phyloP scores from a whole-genome alignment of 257 asterid genomes.

The Pogostemon cablin region DNA sequence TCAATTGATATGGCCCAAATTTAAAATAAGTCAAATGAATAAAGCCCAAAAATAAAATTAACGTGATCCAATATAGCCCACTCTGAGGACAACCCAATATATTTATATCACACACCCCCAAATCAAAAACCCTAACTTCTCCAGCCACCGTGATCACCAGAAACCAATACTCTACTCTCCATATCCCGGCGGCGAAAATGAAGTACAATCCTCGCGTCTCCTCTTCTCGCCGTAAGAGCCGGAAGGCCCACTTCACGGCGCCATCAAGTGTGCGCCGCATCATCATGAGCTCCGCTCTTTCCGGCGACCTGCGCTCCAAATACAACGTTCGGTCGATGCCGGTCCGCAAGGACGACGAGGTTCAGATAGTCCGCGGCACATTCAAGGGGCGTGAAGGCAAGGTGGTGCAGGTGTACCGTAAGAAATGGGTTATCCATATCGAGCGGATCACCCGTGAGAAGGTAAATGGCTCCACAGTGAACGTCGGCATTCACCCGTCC shows the following conservation, averaged over 20 bases:
- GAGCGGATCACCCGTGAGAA: constrained; percentile 87
- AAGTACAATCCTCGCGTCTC: constrained; percentile 79
- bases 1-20: neutral
- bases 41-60: constrained; percentile 9
- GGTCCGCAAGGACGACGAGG: constrained; percentile 89
- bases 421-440: constrained; percentile 92
- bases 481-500: constrained; percentile 77
- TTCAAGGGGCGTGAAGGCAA: constrained; percentile 92
- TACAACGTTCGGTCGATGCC: constrained; percentile 83
- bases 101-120: neutral
- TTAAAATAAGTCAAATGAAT: neutral
- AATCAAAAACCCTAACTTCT: constrained; percentile 32
- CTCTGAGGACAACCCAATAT: neutral
- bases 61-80: neutral
- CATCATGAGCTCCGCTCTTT: constrained; percentile 77
- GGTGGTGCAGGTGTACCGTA: constrained; percentile 82
- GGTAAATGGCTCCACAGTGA: constrained; percentile 84
- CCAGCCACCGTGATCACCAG: neutral
- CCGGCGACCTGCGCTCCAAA: constrained; percentile 66
- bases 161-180: neutral
- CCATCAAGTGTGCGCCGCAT: constrained; percentile 89
- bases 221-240: constrained; percentile 83
- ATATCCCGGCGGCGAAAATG: constrained; percentile 51
- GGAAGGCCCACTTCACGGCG: constrained; percentile 93
- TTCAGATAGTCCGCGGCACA: constrained; percentile 83